These are phyloP conservation scores for Russula abietina DNA, from an alignment of 768 basidiomycete genomes.

Conservation along the genomic window DNA sequence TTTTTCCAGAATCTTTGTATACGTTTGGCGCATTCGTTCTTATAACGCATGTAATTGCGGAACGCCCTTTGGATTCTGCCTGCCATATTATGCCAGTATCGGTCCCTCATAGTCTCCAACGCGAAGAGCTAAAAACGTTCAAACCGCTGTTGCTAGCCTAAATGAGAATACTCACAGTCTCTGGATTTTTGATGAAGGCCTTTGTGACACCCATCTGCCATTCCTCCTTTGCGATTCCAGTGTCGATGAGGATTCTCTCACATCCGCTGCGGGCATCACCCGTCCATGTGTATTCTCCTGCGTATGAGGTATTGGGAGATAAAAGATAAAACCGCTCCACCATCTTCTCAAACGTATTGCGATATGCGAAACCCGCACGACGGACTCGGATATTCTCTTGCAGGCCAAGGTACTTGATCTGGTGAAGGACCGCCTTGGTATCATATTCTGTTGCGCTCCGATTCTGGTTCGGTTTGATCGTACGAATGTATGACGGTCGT, in stretches of 20 bases:
- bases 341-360: conserved; percentile 99
- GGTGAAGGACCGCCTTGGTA: conserved; percentile 90
- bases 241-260: conserved; percentile 86
- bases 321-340: conserved; percentile 96
- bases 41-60: conserved; percentile 93
- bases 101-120: conserved; percentile 96
- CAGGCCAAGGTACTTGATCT: conserved; percentile 97
- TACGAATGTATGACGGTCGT: conserved; percentile 96
- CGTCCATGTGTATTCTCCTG: conserved; percentile 96
- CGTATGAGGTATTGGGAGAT: conserved; percentile 93
- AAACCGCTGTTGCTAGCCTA: conserved; percentile 2
- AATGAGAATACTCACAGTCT: conserved; percentile 58
- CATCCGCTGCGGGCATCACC: conserved; percentile 90
- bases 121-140: conserved; percentile 71
- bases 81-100: conserved; percentile 99
- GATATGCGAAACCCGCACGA: conserved; percentile 94
- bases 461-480: conserved; percentile 98
- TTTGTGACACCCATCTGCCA: conserved; percentile 99
- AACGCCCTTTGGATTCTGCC: conserved; percentile 92
- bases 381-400: conserved; percentile 98
- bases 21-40: conserved; percentile 87
- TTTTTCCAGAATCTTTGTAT: conserved; percentile 99
- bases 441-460: conserved; percentile 90
- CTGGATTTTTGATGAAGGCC: conserved; percentile 99
- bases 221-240: conserved; percentile 92